These are phyloP conservation scores for Plantago ovata DNA, from an alignment of 257 asterid genomes.

Conservation along the genomic window DNA sequence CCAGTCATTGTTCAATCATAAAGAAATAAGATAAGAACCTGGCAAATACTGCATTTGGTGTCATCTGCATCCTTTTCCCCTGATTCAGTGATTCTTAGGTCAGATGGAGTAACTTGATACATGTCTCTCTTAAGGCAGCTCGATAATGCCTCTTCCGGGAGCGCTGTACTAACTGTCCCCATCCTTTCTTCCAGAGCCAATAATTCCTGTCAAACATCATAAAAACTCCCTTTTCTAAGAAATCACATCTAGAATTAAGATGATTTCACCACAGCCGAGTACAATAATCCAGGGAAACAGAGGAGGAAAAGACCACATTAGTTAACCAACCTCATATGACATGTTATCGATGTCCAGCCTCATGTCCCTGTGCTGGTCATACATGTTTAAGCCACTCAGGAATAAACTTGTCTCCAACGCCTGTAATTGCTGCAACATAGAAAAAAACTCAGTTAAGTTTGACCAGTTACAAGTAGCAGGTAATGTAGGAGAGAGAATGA, in stretches of 20 bases:
- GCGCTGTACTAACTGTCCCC: conserved; percentile 90
- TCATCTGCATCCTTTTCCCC: conserved; percentile 48
- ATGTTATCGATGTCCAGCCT: conserved; percentile 88
- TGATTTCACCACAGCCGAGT: neutral
- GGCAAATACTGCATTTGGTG: conserved; percentile 79
- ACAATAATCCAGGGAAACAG: neutral
- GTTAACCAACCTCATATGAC: conserved; percentile 77
- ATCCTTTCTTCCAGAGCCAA: conserved; percentile 88
- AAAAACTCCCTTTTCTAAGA: neutral
- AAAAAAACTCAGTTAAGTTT: conserved; percentile 9
- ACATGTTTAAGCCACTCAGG: conserved; percentile 55
- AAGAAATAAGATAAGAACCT: conserved; percentile 37
- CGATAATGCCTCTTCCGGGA: conserved; percentile 67
- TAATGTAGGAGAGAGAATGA: conserved; percentile 1
- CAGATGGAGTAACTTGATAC: conserved; percentile 31
- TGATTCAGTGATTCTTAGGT: conserved; percentile 23
- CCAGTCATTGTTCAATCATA: no score
- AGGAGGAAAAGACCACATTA: neutral
- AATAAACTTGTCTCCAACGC: conserved; percentile 60
- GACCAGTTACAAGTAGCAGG: neutral
- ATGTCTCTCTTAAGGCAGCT: conserved; percentile 56
- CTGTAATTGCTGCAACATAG: conserved; percentile 55
- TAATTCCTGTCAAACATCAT: conserved; percentile 56
- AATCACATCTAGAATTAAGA: neutral
- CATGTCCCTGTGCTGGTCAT: conserved; percentile 84